Evolutionary conservation across 768 basidiomycete species (phyloP).

Genomic region (Mycena maculata): DNA sequence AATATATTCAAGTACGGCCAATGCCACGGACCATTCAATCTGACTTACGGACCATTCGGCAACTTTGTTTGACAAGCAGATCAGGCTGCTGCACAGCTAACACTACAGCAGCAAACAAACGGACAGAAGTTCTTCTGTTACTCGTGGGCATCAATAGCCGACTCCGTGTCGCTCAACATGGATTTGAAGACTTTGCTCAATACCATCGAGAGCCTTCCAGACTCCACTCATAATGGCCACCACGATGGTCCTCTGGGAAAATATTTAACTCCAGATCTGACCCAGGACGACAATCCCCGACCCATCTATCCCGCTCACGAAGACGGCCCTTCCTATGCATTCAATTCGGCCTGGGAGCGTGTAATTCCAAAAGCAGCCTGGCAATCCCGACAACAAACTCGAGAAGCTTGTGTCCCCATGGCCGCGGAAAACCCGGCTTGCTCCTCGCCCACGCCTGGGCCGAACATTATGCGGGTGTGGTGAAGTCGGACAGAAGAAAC

Average conservation of each 20-base stretch:
- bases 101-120: neutral
- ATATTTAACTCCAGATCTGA: constrained; percentile 1
- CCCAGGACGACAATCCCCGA: constrained; percentile 9
- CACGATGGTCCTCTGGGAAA: constrained; percentile 13
- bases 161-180: neutral
- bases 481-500: neutral
- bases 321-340: neutral
- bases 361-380: constrained; percentile 12
- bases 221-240: neutral
- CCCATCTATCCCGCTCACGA: neutral
- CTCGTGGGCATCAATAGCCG: neutral
- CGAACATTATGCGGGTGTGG: constrained; percentile 6
- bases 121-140: neutral
- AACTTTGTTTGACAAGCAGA: neutral
- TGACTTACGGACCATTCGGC: neutral
- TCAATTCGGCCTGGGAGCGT: constrained; percentile 15
- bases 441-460: constrained; percentile 23
- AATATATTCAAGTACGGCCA: neutral
- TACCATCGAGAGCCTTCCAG: constrained; percentile 13
- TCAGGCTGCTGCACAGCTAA: neutral
- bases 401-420: neutral
- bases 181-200: neutral
- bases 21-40: neutral
- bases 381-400: neutral
- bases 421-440: constrained; percentile 16